phyloP scores from a whole-genome alignment of 306 rosid genomes.

The Pterocarpus santalinus region DNA sequence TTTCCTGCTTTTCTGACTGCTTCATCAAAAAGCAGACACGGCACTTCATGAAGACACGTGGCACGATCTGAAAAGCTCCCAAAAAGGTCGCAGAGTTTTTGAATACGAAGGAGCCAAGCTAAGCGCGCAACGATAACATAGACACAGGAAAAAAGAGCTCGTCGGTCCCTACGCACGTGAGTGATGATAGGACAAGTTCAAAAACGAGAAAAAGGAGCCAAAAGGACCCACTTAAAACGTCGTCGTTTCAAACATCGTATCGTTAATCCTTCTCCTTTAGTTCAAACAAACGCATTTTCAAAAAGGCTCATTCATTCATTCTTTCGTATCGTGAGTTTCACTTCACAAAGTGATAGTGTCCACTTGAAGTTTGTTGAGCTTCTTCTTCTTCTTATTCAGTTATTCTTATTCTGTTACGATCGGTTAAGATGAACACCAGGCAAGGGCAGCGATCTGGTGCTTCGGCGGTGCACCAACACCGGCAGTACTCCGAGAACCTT shows the following conservation, averaged over 20 bases:
- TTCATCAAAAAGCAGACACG: background rate
- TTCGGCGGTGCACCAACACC: slow-evolving; percentile 68
- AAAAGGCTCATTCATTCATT: background rate
- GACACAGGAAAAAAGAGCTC: background rate
- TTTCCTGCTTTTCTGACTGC: background rate
- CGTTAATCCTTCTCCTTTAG: slow-evolving; percentile 25
- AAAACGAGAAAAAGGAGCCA: slow-evolving; percentile 17
- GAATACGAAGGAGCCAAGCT: slow-evolving; percentile 70
- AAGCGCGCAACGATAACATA: slow-evolving; percentile 65
- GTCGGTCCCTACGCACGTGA: slow-evolving; percentile 68
- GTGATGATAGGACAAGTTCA: slow-evolving; percentile 42
- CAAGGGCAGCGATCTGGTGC: slow-evolving; percentile 86
- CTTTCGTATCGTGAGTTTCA: slow-evolving; percentile 21
- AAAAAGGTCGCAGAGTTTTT: slow-evolving; percentile 52
- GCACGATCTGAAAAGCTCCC: background rate
- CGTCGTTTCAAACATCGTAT: slow-evolving; percentile 50
- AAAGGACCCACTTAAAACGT: slow-evolving; percentile 51
- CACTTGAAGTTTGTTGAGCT: background rate
- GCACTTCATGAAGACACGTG: slow-evolving; percentile 41
- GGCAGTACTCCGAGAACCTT: slow-evolving; percentile 76
- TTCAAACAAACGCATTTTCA: slow-evolving; percentile 17
- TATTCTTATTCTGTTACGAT: background rate
- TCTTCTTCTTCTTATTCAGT: background rate
- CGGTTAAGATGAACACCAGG: slow-evolving; percentile 68
- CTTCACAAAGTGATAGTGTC: background rate